A percentile compares a stretch with the other conserved stretches of the same genome.
phyloP scores from a whole-genome alignment of 1,284 basidiomycete genomes.

The Tremellales sp. region DNA sequence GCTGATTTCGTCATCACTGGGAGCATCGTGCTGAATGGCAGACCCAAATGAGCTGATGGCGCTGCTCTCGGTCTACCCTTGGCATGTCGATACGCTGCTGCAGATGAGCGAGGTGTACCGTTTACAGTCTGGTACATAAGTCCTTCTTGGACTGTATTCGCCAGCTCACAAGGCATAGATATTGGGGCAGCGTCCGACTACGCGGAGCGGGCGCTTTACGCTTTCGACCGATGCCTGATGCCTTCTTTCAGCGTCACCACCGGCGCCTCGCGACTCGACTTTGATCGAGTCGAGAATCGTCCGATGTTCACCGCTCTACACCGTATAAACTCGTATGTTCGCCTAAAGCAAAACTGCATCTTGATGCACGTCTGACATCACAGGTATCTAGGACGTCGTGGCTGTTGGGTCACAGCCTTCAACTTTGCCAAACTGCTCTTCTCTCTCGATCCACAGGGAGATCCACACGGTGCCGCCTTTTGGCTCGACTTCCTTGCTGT shows the following conservation, averaged over 20 bases:
- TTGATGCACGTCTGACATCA: constrained; percentile 51
- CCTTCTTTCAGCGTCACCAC: constrained; percentile 75
- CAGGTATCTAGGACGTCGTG: constrained; percentile 79
- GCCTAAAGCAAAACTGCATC: constrained; percentile 37
- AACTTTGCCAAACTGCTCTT: constrained; percentile 80
- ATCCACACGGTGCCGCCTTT: constrained; percentile 78
- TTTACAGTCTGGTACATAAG: constrained; percentile 67
- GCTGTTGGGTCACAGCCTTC: constrained; percentile 79
- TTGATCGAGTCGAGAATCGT: constrained; percentile 55
- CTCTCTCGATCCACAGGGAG: constrained; percentile 69
- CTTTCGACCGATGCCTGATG: constrained; percentile 80
- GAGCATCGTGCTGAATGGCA: constrained; percentile 14
- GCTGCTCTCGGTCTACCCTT: constrained; percentile 54
- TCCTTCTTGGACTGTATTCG: neutral
- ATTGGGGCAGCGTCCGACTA: constrained; percentile 77
- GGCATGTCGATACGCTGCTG: constrained; percentile 85
- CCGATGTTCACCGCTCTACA: constrained; percentile 59
- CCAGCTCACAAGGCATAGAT: constrained; percentile 52
- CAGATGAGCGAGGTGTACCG: constrained; percentile 73
- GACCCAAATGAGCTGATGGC: constrained; percentile 53
- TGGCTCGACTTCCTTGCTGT: constrained; percentile 79
- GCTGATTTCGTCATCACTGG: constrained; percentile 18
- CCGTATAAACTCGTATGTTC: constrained; percentile 71
- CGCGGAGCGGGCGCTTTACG: constrained; percentile 78
- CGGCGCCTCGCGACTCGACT: constrained; percentile 77